These are phyloP conservation scores for Senna siamea DNA, from an alignment of 306 rosid species.

Conservation along the genomic window DNA sequence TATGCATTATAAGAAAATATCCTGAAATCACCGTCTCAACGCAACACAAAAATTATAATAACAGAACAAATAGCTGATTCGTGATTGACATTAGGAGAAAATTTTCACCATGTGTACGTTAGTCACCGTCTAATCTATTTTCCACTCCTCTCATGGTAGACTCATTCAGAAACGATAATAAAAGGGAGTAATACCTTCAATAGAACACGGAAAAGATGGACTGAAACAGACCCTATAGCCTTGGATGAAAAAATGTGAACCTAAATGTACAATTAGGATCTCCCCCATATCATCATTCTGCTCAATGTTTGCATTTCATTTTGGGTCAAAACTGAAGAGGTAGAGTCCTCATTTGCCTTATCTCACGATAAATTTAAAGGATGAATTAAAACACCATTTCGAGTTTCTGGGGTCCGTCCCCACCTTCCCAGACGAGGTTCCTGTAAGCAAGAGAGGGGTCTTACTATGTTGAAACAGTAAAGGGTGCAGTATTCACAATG, in stretches of 20 bases:
- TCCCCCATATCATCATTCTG: constrained; percentile 20
- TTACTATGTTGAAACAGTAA: constrained; percentile 11
- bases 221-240: too few species aligned
- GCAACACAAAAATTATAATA: too few species aligned
- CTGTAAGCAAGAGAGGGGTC: constrained; percentile 45
- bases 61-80: too few species aligned
- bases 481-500: background rate
- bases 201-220: too few species aligned
- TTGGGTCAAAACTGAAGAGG: constrained; percentile 61
- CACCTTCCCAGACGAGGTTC: constrained; percentile 96
- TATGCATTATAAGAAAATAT: too few species aligned
- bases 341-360: constrained; percentile 35
- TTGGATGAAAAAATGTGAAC: constrained; percentile 17
- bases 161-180: too few species aligned
- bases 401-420: constrained; percentile 65
- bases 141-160: too few species aligned
- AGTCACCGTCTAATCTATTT: too few species aligned
- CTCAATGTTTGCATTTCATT: constrained; percentile 40
- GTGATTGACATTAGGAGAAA: too few species aligned
- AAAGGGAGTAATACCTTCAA: too few species aligned
- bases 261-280: constrained; percentile 31
- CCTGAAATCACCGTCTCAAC: too few species aligned
- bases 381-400: constrained; percentile 78
- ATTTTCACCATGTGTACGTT: too few species aligned
- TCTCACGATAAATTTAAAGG: constrained; percentile 61